These are phyloP conservation scores for Chrysanthemum lavandulifolium DNA, from an alignment of 129 eudicot species.

Conservation along the genomic window DNA sequence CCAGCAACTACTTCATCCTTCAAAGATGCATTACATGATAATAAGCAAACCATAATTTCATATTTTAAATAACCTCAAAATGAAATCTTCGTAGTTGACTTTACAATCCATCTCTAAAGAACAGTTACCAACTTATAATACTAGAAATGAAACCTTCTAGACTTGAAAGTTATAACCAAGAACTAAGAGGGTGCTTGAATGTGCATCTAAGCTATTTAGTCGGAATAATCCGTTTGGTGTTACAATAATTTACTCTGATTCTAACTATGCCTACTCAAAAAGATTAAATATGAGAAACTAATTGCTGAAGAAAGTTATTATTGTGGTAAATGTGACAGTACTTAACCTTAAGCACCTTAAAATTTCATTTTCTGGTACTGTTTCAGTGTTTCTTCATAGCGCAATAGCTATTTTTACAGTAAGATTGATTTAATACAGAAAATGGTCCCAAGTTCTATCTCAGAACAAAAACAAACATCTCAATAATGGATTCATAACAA, in stretches of 20 bases:
- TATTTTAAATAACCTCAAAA: constrained; percentile 6
- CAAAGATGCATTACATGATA: background rate
- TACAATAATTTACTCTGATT: too few species aligned
- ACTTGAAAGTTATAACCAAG: background rate
- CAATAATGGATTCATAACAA: background rate
- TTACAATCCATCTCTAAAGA: background rate
- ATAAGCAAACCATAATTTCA: constrained; percentile 17
- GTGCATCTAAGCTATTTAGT: too few species aligned
- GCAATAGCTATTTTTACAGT: background rate
- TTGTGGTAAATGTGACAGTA: background rate
- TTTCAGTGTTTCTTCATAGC: background rate
- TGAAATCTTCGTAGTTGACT: background rate
- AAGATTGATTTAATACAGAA: constrained; percentile 5
- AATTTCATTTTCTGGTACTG: background rate
- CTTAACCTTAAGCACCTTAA: background rate
- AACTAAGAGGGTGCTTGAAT: too few species aligned
- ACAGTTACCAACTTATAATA: background rate
- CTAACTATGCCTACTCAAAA: too few species aligned
- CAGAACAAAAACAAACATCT: background rate
- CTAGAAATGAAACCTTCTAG: background rate
- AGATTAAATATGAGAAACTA: too few species aligned
- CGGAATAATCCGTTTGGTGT: too few species aligned
- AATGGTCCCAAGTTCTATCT: background rate
- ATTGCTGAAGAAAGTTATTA: too few species aligned
- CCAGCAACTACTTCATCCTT: constrained; percentile 66